Conservation (phyloP, 1,284 basidiomycete species). For the Rhodotorula sp. region DNA sequence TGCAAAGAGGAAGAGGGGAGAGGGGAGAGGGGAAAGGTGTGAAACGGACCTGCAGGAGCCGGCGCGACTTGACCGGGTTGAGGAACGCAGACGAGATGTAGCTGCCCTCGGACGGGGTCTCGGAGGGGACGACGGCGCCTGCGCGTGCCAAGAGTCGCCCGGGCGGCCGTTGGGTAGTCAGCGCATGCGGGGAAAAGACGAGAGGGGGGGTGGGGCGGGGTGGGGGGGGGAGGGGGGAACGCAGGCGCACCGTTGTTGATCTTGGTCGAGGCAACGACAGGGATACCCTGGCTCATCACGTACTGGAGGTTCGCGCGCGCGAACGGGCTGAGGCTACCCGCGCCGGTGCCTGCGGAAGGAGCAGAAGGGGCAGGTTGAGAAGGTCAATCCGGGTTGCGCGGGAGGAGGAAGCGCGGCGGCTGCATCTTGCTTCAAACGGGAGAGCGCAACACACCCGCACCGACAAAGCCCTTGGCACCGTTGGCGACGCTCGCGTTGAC, state of each 20-base stretch:
- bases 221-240: no score
- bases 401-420: no score
- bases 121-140: conserved; percentile 8
- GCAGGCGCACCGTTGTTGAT: conserved; percentile 29
- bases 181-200: no score
- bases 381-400: not conserved
- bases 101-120: not conserved
- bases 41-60: conserved; percentile 26
- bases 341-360: conserved; percentile 40
- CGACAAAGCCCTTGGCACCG: conserved; percentile 47
- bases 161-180: not conserved
- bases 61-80: conserved; percentile 41
- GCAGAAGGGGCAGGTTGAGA: not conserved
- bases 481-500: conserved; percentile 42
- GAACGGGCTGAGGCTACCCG: conserved; percentile 26
- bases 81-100: conserved; percentile 34
- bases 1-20: not conserved
- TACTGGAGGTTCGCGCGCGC: conserved; percentile 18
- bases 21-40: no score
- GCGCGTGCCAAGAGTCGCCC: not conserved
- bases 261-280: conserved; percentile 35
- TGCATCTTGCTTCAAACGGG: not conserved
- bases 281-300: conserved; percentile 5
- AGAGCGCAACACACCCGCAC: conserved; percentile 29
- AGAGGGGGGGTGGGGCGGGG: no score